These are phyloP conservation scores for Saccharomycopsis sp. DNA, from an alignment of 805 yeast species.

Conservation along the genomic window DNA sequence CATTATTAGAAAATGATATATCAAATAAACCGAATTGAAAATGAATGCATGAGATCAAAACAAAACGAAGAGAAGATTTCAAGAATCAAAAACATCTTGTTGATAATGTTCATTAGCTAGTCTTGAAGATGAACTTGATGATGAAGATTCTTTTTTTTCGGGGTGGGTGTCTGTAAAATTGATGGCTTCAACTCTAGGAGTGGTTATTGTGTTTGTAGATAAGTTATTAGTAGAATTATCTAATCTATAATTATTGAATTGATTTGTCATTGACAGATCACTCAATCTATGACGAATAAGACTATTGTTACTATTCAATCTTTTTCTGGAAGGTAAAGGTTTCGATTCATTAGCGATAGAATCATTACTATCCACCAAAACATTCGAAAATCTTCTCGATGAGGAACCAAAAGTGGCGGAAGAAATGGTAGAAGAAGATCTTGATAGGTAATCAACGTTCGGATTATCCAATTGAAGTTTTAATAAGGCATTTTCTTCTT, in stretches of 20 bases:
- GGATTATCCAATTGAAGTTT: slow-evolving; percentile 24
- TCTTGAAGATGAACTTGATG: no score
- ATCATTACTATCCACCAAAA: not conserved
- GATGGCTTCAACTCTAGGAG: no score
- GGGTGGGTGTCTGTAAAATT: no score
- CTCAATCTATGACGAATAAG: not conserved
- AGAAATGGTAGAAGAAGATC: not conserved
- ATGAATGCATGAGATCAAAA: no score
- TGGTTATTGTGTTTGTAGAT: not conserved
- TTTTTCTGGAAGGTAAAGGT: not conserved
- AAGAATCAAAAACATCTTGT: no score
- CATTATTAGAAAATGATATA: no score
- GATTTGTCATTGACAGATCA: not conserved
- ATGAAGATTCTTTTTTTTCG: no score
- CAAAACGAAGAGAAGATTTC: no score
- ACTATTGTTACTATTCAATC: not conserved
- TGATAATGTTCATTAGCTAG: no score
- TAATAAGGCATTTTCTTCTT: slow-evolving; percentile 40
- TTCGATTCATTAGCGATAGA: no score
- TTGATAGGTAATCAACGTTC: not conserved
- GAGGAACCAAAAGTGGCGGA: not conserved
- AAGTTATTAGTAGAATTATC: not conserved
- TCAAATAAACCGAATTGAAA: no score
- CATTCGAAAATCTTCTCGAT: not conserved
- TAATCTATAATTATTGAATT: not conserved